Conservation (phyloP, 768 basidiomycete genomes). For the Rickenella mellea region DNA sequence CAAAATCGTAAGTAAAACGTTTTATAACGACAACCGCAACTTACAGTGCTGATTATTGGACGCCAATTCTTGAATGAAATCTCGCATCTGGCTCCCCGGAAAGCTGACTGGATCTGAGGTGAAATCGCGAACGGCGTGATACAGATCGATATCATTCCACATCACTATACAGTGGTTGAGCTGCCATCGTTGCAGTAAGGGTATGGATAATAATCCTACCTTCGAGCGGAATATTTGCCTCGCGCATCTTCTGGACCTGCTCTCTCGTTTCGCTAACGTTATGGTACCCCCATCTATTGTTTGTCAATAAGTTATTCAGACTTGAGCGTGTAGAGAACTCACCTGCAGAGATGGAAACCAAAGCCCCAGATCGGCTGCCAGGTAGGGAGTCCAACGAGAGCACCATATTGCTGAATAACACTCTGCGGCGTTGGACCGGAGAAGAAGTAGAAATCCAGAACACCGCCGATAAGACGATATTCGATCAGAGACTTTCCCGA, state of each 20-base stretch:
- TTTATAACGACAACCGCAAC: conserved; percentile 3
- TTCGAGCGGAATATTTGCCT: conserved; percentile 71
- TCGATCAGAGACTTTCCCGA: conserved; percentile 54
- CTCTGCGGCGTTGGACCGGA: conserved; percentile 33
- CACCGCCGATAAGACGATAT: conserved; percentile 68
- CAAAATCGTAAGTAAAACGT: background rate
- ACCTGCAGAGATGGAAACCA: conserved; percentile 70
- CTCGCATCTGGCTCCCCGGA: conserved; percentile 41
- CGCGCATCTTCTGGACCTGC: conserved; percentile 30
- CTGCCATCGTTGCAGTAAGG: conserved; percentile 1
- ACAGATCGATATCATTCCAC: conserved; percentile 76
- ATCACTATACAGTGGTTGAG: conserved; percentile 33
- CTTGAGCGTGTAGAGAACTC: conserved; percentile 4
- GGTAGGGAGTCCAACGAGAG: conserved; percentile 54
- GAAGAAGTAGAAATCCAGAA: conserved; percentile 59
- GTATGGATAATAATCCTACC: conserved; percentile 23
- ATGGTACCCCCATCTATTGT: conserved; percentile 23
- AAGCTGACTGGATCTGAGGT: conserved; percentile 59
- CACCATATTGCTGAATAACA: conserved; percentile 68
- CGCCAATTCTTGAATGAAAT: conserved; percentile 44
- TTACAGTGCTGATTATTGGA: conserved; percentile 40
- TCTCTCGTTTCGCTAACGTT: conserved; percentile 24
- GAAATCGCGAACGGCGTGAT: conserved; percentile 60
- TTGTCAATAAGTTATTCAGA: background rate
- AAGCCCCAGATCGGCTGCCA: conserved; percentile 73